A percentile compares a stretch with the other conserved stretches of the same genome.
Conservation (phyloP, 2,329 filamentous ascomycete genomes). For the Davidsoniella australis region DNA sequence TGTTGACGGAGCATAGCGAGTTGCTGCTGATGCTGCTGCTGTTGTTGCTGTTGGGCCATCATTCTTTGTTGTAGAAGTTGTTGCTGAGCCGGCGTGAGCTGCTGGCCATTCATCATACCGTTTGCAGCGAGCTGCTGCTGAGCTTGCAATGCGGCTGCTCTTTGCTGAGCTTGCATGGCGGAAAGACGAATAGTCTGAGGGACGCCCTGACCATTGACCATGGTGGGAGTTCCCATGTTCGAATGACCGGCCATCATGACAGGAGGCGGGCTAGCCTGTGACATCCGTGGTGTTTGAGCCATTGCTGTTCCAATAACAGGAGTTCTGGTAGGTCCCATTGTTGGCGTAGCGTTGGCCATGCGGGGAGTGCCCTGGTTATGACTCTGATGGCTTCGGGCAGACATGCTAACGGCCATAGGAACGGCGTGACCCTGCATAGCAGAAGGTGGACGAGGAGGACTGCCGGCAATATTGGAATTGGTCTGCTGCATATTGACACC, state of each 20-base stretch:
- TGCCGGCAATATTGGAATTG: conserved; percentile 50
- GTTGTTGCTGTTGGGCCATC: conserved; percentile 17
- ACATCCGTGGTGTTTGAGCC: conserved; percentile 42
- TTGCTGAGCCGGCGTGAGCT: conserved; percentile 23
- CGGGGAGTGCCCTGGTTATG: conserved; percentile 46
- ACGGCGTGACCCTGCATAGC: conserved; percentile 42
- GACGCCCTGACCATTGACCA: conserved; percentile 1
- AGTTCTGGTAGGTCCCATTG: conserved; percentile 37
- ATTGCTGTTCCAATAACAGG: conserved; percentile 37
- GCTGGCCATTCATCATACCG: conserved; percentile 21
- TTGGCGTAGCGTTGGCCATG: conserved; percentile 43
- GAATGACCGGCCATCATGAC: conserved; percentile 36
- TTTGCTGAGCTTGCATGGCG: conserved; percentile 27
- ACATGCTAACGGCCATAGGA: conserved; percentile 46
- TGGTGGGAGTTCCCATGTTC: conserved; percentile 24
- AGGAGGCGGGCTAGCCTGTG: conserved; percentile 43
- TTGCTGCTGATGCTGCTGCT: conserved; percentile 13
- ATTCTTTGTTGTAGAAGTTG: conserved; percentile 15
- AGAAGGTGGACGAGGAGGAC: conserved; percentile 48
- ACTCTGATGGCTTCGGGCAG: conserved; percentile 47
- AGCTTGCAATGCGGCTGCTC: conserved; percentile 29
- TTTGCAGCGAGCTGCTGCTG: conserved; percentile 25
- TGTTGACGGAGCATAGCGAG: neutral
- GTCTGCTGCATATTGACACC: conserved; percentile 47
- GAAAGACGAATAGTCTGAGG: conserved; percentile 17